Percentiles rank a stretch among this genome's conserved stretches.
These are phyloP conservation scores for Ceratocystiopsis sp. DNA, from an alignment of 2,329 filamentous ascomycete species.

Conservation along the genomic window DNA sequence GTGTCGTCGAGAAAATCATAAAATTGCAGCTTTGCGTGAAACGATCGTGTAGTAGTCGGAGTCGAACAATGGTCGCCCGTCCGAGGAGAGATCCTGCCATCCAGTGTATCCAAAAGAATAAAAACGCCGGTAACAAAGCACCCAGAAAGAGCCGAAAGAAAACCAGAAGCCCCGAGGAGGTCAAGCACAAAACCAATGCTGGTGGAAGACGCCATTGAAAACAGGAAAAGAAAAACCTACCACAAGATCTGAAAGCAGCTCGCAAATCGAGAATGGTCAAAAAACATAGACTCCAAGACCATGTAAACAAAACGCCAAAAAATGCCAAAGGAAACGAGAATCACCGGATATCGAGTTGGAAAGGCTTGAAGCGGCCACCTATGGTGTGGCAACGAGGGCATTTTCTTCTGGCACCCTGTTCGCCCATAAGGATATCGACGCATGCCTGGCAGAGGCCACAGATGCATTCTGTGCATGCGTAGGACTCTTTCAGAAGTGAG, in stretches of 20 bases:
- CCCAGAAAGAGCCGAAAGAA: not conserved
- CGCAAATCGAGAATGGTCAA: not conserved
- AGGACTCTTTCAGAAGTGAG: conserved; percentile 65
- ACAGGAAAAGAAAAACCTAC: not conserved
- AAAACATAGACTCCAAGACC: too few species aligned
- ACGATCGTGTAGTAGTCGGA: too few species aligned
- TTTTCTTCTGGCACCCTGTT: conserved; percentile 58
- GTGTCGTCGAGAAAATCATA: too few species aligned
- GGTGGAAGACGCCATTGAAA: not conserved
- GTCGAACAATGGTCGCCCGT: too few species aligned
- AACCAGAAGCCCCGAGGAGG: not conserved
- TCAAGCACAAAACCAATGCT: not conserved
- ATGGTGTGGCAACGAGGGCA: conserved; percentile 68
- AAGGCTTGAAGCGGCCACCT: conserved; percentile 67
- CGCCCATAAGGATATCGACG: conserved; percentile 61
- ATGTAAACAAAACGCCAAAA: too few species aligned
- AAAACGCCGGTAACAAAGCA: not conserved
- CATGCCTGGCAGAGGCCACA: conserved; percentile 82
- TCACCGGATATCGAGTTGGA: conserved; percentile 68
- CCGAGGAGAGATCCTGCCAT: too few species aligned
- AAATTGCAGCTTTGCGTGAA: too few species aligned
- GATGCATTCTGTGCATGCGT: conserved; percentile 91
- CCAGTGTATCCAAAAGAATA: not conserved
- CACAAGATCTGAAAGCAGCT: not conserved
- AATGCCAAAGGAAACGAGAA: not conserved